Base-by-base conservation (phyloP, 2,329 filamentous ascomycete species). In the Ascochyta viciae-villosae region DNA sequence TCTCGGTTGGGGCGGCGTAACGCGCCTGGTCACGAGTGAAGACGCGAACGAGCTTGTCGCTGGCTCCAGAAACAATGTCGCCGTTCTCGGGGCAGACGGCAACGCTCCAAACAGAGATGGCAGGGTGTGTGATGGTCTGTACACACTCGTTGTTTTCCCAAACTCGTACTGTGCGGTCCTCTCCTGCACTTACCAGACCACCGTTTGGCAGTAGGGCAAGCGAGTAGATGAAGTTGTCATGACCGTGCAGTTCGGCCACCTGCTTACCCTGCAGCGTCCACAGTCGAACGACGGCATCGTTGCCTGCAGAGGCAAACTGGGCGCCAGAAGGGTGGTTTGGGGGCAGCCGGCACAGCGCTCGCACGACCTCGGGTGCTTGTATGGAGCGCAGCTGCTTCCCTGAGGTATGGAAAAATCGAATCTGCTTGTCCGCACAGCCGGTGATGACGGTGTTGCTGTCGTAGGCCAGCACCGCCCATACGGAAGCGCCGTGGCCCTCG, bases 101-200 rank as follows among this genome's bases (percentile, higher is more conserved):
- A 16, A 99, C 92, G 13, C 87, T 83, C 95, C 95, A 99, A 5
- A 99, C 93, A 0, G 94, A 98, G 51, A 98, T 96, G 9, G 95
- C 95, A 10, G 95, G 95, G 69, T 97, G 92, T 1, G 94, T 97
- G 62, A 99, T 98, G 35, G 94, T 97, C 76, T 99, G 95, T 41
- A 96, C 79, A 73, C 94, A 98, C 53, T 92, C 83, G 13, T 81
- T 85, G 40, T 89, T 90, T 64, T 85, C 88, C 95, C 96, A 99
- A 72, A 99, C 81, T 48, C 92, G 86, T 31, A 96, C 86, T 0
- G 95, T 97, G n/a, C 95, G 86, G 76, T 99, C 95, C 76, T 99
- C 95, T 16, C 92, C 92, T 2, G 92, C 87, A 74, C 94, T 98
- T 44, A 96, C 89, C 27, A 99, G 81, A 71, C 97, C 92, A 6